phyloP scores from a whole-genome alignment of 2,329 filamentous ascomycete genomes.

The Remersonia thermophila region DNA sequence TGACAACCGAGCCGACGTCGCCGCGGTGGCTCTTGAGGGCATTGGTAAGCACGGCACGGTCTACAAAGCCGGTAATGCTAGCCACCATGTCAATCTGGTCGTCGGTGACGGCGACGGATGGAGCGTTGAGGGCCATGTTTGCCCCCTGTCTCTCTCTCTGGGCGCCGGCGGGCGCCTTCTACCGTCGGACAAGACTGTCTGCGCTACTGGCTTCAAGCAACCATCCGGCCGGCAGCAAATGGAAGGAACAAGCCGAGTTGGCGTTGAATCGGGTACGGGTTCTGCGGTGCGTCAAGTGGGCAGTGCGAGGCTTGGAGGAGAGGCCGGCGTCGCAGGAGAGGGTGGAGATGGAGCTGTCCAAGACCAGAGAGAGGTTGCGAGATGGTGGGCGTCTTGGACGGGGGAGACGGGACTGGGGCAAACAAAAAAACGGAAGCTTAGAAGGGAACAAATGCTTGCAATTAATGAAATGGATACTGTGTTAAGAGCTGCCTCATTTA shows the following conservation, averaged over 20 bases:
- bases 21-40: conserved; percentile 30
- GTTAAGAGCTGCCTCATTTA: no score
- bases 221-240: neutral
- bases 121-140: conserved; percentile 7
- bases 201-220: conserved; percentile 1
- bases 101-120: neutral
- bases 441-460: no score
- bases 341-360: no score
- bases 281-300: neutral
- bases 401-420: no score
- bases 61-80: conserved; percentile 4
- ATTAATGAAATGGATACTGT: no score
- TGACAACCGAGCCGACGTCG: conserved; percentile 35
- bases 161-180: conserved; percentile 1
- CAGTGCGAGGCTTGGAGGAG: neutral
- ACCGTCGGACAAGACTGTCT: neutral
- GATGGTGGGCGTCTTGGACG: no score
- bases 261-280: neutral
- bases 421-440: no score
- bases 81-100: conserved; percentile 5
- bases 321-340: no score
- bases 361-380: no score
- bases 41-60: conserved; percentile 5
- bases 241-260: neutral
- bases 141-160: neutral